These are phyloP conservation scores for Bipolaris cookei DNA, from an alignment of 2,329 filamentous ascomycete genomes.

Conservation along the genomic window DNA sequence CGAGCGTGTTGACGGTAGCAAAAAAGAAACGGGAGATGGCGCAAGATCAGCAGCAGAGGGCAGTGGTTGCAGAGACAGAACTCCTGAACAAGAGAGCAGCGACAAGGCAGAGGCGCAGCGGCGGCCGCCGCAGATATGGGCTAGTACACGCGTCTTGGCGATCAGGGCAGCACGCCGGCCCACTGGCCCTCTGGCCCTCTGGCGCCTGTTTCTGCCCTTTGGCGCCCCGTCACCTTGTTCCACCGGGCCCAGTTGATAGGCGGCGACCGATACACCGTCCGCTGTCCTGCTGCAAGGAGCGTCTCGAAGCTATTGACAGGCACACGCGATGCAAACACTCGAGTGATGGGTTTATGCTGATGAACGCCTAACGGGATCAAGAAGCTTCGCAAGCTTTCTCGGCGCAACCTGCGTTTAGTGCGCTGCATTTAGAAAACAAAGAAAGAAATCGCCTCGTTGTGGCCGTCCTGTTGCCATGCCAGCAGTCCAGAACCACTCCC, in stretches of 20 bases:
- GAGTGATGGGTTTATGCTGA: constrained; percentile 11
- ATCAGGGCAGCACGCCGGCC: constrained; percentile 11
- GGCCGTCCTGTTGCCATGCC: constrained; percentile 27
- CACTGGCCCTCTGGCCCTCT: neutral
- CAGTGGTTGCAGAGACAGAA: constrained; percentile 15
- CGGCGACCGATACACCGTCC: constrained; percentile 6
- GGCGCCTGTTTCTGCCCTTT: neutral
- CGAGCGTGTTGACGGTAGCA: constrained; percentile 18
- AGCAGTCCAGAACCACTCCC: constrained; percentile 5
- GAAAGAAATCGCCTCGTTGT: constrained; percentile 9
- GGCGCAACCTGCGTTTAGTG: constrained; percentile 21
- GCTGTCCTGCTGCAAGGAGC: constrained; percentile 15
- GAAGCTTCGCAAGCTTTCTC: constrained; percentile 10
- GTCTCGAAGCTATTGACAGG: constrained; percentile 17
- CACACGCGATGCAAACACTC: neutral
- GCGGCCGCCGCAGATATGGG: constrained; percentile 10
- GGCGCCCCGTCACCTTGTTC: neutral
- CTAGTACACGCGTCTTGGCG: constrained; percentile 18
- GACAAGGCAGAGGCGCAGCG: constrained; percentile 7
- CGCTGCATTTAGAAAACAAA: neutral
- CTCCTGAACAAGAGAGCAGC: constrained; percentile 14
- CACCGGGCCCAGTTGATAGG: constrained; percentile 19
- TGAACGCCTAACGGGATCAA: neutral
- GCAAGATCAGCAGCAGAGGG: constrained; percentile 13
- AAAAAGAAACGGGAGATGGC: constrained; percentile 10